Evolutionary conservation across 2,329 filamentous ascomycete genomes (phyloP), one percentile per base, ranked within the genome.

Genomic region (Ophiognomonia clavigignenti-juglandacearum): DNA sequence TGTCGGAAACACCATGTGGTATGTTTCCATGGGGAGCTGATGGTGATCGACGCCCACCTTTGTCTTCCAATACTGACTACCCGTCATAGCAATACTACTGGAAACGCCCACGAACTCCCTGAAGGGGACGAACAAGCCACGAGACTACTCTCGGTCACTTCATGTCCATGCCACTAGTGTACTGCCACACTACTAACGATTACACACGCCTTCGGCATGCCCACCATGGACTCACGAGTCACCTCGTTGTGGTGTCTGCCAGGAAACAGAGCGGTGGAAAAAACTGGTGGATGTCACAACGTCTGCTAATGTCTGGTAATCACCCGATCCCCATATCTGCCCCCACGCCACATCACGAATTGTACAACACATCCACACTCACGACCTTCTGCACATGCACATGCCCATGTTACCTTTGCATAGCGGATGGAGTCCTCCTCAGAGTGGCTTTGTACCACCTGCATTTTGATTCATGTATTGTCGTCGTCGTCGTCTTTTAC

Each of bases 1-100:
- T 96, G 93, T 62, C 80, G 93, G 60, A 97, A 96, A 71, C 88
- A 93, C 63, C 93, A 98, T 69, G 97, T 97, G 88, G 92, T 97
- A 78, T 62, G 73, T 65, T 13, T 38, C n/a, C n/a, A n/a, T n/a
- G n/a, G n/a, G n/a, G n/a, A n/a, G n/a, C n/a, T n/a, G n/a, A n/a
- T n/a, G n/a, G n/a, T n/a, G n/a, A n/a, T n/a, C n/a, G 24, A 18
- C 29, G 24, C 5, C 39, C 19, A 41, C 19, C 4, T 37, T 5
- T 18, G 32, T 23, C 7, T 8, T 23, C 7, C 31, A 32, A 7
- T 10, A 8, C 38, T 45, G 38, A 53, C 16, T 50, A 41, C 51
- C 42, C 59, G 52, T 61, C 57, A 50, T 54, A 83, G 80, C 81
- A 85, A 82, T 85, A 85, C 59, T 85, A 81, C 63, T 84, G 81